Evolutionary conservation across 2,329 filamentous ascomycete species (phyloP), one percentile per base, ranked within the genome.

Genomic region (Ophioceras dolichostomum): DNA sequence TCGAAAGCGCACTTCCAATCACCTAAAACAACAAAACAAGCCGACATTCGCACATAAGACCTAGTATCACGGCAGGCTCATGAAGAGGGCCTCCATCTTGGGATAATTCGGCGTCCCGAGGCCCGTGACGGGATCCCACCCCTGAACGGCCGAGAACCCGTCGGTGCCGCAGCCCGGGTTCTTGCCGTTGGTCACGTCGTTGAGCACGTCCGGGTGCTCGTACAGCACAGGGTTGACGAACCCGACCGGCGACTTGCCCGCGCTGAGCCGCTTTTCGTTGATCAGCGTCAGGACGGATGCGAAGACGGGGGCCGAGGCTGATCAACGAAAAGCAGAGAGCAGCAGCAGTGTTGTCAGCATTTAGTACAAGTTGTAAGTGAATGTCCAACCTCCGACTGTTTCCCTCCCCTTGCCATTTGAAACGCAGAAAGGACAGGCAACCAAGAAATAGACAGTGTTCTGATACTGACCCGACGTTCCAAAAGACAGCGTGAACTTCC

Each of bases 271-370:
- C 0, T 69, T 71, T 44, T 79, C 73, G 46, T 83, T 82, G 40
- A 82, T 58, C 3, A 82, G 64, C 2, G 70, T 61, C 31, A 83
- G 58, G 38, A 82, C 60, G 9, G 65, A 69, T 0, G 72, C 68
- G 13, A 73, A 71, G 0, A 70, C 58, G 0, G 79, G 79, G 0
- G 70, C 56, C 1, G 76, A 47, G 24, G 41, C 42, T 39, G 32
- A 22, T 6, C 12, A 18, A 19, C 3, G 17, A 14, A 19, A 12
- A 21, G 14, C 8, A 10, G 14, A 12, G 10, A 6, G 17, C n/a
- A n/a, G n/a, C n/a, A n/a, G n/a, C n/a, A n/a, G n/a, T n/a, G n/a
- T n/a, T n/a, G n/a, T n/a, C n/a, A n/a, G n/a, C n/a, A n/a, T n/a
- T n/a, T n/a, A n/a, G n/a, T n/a, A n/a, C n/a, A n/a, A n/a, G n/a